Conservation (phyloP, 2,329 filamentous ascomycete species). For the Pseudogymnoascus sp. region DNA sequence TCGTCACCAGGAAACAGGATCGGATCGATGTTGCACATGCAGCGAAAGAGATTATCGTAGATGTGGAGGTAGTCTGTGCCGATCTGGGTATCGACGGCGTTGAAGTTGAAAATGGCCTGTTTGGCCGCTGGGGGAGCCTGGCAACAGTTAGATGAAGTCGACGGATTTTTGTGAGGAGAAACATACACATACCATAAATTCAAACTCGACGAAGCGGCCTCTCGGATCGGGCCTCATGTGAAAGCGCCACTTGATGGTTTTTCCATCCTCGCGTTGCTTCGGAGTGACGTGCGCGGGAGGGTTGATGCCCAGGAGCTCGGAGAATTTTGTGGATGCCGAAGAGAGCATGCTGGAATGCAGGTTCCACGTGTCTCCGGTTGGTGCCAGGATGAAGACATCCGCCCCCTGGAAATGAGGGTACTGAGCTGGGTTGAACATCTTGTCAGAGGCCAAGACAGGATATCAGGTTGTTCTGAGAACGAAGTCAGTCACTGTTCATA, state of each 20-base stretch:
- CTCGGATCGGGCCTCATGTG: conserved; percentile 22
- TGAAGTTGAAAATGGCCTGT: conserved; percentile 11
- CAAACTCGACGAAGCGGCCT: conserved; percentile 21
- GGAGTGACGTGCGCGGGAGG: conserved; percentile 17
- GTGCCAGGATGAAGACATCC: conserved; percentile 25
- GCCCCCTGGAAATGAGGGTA: conserved; percentile 21
- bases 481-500: not conserved
- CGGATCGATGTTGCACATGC: conserved; percentile 21
- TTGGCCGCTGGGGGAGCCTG: conserved; percentile 9
- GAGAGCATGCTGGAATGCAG: conserved; percentile 21
- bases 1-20: conserved; percentile 15
- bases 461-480: not conserved
- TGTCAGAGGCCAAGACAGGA: not conserved
- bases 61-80: conserved; percentile 16
- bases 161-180: not conserved
- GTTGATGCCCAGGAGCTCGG: conserved; percentile 15
- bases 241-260: conserved; percentile 22
- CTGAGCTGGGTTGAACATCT: not conserved
- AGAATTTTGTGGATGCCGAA: conserved; percentile 19
- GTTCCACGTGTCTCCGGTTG: conserved; percentile 24
- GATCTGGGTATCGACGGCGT: conserved; percentile 14
- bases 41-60: conserved; percentile 28
- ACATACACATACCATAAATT: conserved; percentile 27
- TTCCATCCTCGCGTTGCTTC: conserved; percentile 15
- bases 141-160: not conserved